These are phyloP conservation scores for Skeletonema marinoi DNA, from an alignment of 108 stramenopile genomes.

Conservation along the genomic window DNA sequence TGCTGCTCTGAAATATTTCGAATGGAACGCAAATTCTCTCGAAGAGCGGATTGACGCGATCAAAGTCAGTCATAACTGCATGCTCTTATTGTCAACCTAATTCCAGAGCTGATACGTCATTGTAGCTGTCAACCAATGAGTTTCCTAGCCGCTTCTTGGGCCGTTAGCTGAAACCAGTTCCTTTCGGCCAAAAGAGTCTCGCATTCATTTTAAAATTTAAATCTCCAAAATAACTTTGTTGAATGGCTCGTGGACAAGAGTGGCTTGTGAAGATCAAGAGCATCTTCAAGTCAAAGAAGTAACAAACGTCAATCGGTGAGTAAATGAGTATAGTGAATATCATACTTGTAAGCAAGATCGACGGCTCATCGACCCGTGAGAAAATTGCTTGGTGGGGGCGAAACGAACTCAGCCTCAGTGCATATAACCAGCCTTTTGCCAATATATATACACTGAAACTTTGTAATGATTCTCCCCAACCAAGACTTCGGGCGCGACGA, in stretches of 20 bases:
- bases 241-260: too few species aligned
- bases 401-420: background rate
- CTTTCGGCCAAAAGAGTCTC: background rate
- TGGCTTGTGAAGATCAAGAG: too few species aligned
- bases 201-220: background rate
- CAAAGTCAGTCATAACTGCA: background rate
- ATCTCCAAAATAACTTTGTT: background rate
- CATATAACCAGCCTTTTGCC: conserved; percentile 1
- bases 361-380: conserved; percentile 15
- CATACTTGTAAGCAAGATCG: background rate
- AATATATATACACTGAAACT: background rate
- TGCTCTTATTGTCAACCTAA: too few species aligned
- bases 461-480: background rate
- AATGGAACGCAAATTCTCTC: conserved; percentile 1
- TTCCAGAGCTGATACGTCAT: too few species aligned
- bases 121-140: too few species aligned
- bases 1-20: conserved; percentile 5
- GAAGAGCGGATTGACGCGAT: conserved; percentile 2
- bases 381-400: background rate
- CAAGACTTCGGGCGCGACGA: conserved; percentile 8
- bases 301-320: background rate
- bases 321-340: background rate
- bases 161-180: background rate
- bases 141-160: too few species aligned
- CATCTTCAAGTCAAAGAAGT: too few species aligned